Evolutionary conservation across 345 rosid genomes (phyloP), one percentile per base, ranked within the genome.

Genomic region (Syzygium aqueum): DNA sequence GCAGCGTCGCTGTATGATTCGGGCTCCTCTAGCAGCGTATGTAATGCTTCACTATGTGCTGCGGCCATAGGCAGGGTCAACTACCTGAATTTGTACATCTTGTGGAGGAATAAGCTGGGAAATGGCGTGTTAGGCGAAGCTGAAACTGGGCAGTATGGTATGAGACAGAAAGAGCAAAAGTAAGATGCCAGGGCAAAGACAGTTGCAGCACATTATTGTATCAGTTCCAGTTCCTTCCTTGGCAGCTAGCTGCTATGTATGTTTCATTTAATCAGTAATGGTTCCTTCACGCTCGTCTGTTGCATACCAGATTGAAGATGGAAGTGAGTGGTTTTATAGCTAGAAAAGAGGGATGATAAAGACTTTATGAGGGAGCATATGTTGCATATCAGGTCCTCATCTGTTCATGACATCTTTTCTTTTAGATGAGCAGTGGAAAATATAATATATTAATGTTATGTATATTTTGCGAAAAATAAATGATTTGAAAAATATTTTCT

Each of bases 1-100:
- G 90, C 90, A 43, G 88, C 78, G 90, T 86, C 78, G 77, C 84
- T 53, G 37, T 89, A 7, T 89, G 86, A 88, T 67, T n/a, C 11
- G 80, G 46, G 46, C 80, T 33, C 80, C 37, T 21, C 78, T 30
- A 2, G 78, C 22, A 19, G 78, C 11, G 43, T 30, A 67, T 67
- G 78, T 30, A 67, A 30, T 37, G 78, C 46, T 73, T 33, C 49
- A 9, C 13, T 17, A 17, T 33, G 80, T 73, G 80, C 49, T 73
- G 1, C 80, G 0, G 43, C 80, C 10, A 73, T 33, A 0, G 25
- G 10, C 4, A 16, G 6, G 80, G 25, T 52, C 61, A 19, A 37
- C 14, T 17, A 23, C 49, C 46, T 33, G 80, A 73, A 56, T 11
- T 17, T 73, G 80, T 67, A 8, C 46, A 67, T 33, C 33, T 67